Evolutionary conservation across 306 rosid genomes (phyloP).

Genomic region (Ziziphus jujuba): DNA sequence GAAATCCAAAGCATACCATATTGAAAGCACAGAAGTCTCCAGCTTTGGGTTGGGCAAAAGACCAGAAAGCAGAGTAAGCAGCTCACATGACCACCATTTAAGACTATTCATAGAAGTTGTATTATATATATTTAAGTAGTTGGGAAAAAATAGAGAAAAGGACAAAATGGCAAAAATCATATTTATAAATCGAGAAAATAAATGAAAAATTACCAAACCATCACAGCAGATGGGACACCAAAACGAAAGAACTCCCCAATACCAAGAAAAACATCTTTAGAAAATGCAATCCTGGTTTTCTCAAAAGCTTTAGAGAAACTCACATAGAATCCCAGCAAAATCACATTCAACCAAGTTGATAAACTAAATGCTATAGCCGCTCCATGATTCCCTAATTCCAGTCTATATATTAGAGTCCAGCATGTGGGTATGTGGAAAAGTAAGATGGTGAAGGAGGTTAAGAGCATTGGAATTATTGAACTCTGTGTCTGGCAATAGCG

Average conservation of each 20-base stretch:
- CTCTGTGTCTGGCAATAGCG: slow-evolving; percentile 27
- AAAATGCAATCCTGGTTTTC: slow-evolving; percentile 36
- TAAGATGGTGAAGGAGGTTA: neutral
- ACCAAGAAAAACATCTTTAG: slow-evolving; percentile 31
- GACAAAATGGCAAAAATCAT: neutral
- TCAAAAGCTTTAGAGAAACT: slow-evolving; percentile 47
- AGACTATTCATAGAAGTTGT: slow-evolving; percentile 32
- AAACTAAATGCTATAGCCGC: slow-evolving; percentile 52
- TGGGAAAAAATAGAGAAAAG: neutral
- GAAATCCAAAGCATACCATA: slow-evolving; percentile 42
- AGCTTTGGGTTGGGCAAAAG: slow-evolving; percentile 55
- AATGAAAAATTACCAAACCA: slow-evolving; percentile 54
- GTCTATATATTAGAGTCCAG: slow-evolving; percentile 42
- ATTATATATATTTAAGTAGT: neutral
- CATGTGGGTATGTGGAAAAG: slow-evolving; percentile 43
- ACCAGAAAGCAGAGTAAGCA: slow-evolving; percentile 58
- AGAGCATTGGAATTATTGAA: slow-evolving; percentile 19
- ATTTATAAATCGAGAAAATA: neutral
- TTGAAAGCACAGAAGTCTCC: slow-evolving; percentile 66
- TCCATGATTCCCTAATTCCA: slow-evolving; percentile 40
- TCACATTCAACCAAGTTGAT: slow-evolving; percentile 54
- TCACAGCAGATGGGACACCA: slow-evolving; percentile 64
- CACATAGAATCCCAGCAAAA: slow-evolving; percentile 30
- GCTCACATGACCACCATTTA: slow-evolving; percentile 73
- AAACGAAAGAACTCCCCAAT: slow-evolving; percentile 38